Conservation (phyloP, 2,329 filamentous ascomycete genomes). For the Chalaropsis ovoidea region DNA sequence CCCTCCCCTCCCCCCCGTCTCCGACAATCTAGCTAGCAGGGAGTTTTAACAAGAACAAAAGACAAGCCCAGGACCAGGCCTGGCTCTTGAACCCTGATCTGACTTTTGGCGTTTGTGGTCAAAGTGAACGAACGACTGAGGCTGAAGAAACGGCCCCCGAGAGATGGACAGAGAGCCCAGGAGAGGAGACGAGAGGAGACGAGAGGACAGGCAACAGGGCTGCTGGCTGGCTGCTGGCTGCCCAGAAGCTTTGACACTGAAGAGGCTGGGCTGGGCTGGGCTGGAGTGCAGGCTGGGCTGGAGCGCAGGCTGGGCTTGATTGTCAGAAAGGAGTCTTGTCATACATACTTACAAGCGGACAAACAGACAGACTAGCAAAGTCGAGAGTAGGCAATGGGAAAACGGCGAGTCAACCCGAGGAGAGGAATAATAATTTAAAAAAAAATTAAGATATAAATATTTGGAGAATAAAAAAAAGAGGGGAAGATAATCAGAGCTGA, state of each 20-base stretch:
- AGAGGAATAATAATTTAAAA: not conserved
- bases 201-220: not conserved
- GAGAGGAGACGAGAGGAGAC: no score
- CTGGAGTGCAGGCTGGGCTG: not conserved
- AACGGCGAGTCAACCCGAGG: not conserved
- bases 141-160: not conserved
- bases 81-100: not conserved
- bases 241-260: not conserved
- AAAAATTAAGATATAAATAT: not conserved
- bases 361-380: not conserved
- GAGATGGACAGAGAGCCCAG: no score
- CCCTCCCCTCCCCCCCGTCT: not conserved
- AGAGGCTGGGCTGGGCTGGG: not conserved
- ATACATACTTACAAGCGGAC: not conserved
- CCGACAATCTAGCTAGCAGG: conserved; percentile 11
- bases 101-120: not conserved
- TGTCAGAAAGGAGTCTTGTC: not conserved
- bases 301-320: not conserved
- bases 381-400: not conserved
- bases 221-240: not conserved
- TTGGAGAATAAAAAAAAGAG: not conserved
- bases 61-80: not conserved
- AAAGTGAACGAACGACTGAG: not conserved
- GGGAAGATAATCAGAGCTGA: not conserved
- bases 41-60: not conserved